Conservation (phyloP, 495 filamentous ascomycete species). For the Penicillium bovifimosum region DNA sequence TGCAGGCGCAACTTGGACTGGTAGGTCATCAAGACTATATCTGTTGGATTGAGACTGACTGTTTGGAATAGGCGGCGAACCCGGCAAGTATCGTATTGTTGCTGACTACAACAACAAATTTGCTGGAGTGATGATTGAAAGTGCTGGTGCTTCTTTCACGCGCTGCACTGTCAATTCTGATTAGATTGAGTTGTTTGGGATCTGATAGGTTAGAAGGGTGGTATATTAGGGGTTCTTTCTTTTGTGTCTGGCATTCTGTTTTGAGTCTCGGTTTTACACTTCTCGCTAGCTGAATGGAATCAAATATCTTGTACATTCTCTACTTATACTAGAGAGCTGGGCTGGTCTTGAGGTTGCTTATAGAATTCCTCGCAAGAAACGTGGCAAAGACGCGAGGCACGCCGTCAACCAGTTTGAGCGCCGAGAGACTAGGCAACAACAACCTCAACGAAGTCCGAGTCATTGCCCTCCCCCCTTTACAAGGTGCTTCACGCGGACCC, state of each 20-base stretch:
- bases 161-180: not conserved
- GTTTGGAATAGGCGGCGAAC: not conserved
- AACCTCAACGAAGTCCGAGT: constrained; percentile 49
- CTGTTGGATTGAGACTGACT: not conserved
- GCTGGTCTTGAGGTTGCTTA: constrained; percentile 86
- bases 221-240: not conserved
- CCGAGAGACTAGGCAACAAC: constrained; percentile 59
- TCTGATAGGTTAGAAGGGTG: not conserved
- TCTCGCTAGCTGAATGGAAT: not conserved
- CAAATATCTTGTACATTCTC: too few relatives aligned
- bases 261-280: not conserved
- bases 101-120: not conserved
- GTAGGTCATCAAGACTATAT: not conserved
- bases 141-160: not conserved
- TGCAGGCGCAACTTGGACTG: not conserved
- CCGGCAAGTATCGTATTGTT: not conserved
- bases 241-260: not conserved
- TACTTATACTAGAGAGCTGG: constrained; percentile 86
- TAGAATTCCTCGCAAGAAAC: constrained; percentile 81
- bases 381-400: constrained; percentile 48
- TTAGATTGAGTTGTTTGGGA: not conserved
- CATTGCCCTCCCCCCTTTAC: constrained; percentile 48
- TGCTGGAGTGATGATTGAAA: not conserved
- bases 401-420: constrained; percentile 60
- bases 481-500: constrained; percentile 49